Evolutionary conservation across 106 monocot genomes (phyloP).

Genomic region (Hemerocallis citrina): DNA sequence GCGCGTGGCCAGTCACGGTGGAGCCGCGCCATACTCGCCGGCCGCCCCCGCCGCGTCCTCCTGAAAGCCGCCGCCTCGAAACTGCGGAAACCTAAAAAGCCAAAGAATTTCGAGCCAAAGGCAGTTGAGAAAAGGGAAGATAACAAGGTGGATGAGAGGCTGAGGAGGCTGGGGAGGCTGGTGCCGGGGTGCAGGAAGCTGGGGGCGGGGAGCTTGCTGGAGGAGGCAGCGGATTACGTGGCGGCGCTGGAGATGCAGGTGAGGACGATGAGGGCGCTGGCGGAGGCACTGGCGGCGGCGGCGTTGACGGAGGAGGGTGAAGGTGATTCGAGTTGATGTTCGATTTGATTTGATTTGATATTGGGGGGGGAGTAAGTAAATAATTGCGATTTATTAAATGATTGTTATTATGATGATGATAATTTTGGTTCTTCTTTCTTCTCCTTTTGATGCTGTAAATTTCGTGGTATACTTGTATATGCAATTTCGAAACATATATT

Average conservation of each 20-base stretch:
- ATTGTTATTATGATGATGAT: too few species aligned
- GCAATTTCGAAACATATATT: too few species aligned
- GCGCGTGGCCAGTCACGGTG: slow-evolving; percentile 54
- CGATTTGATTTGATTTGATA: too few species aligned
- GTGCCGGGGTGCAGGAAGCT: slow-evolving; percentile 68
- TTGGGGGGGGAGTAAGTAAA: too few species aligned
- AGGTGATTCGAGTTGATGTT: too few species aligned
- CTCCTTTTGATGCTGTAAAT: too few species aligned
- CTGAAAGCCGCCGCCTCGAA: slow-evolving; percentile 32
- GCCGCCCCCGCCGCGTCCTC: slow-evolving; percentile 19
- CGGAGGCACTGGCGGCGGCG: slow-evolving; percentile 46
- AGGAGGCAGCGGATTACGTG: slow-evolving; percentile 74
- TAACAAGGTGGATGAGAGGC: slow-evolving; percentile 45
- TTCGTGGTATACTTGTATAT: too few species aligned
- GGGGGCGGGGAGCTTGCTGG: slow-evolving; percentile 35
- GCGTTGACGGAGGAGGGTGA: neutral
- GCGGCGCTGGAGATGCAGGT: slow-evolving; percentile 89
- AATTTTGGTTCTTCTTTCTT: too few species aligned
- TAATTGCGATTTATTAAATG: too few species aligned
- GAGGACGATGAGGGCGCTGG: slow-evolving; percentile 65
- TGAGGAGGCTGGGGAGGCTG: slow-evolving; percentile 32
- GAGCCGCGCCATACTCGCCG: slow-evolving; percentile 69
- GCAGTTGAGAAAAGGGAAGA: neutral
- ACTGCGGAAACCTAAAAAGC: slow-evolving; percentile 3
- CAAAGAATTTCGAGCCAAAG: neutral